Conservation (phyloP, 352 stramenopile species). For the Phytophthora litchii region DNA sequence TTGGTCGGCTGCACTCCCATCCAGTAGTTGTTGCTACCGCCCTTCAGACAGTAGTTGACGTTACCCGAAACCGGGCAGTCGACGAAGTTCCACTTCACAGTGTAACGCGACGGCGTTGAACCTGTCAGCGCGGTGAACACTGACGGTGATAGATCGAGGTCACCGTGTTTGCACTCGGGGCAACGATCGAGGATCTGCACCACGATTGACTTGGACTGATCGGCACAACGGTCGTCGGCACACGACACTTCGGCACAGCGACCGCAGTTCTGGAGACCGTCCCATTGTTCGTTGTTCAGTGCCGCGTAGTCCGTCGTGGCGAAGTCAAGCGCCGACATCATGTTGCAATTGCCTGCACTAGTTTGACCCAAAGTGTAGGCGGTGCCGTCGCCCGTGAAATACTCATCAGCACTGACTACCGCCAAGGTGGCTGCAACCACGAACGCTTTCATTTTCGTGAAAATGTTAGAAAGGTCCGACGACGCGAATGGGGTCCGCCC, state of each 20-base stretch:
- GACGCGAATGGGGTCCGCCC: slow-evolving; percentile 11
- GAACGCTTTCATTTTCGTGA: slow-evolving; percentile 18
- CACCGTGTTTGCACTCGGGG: slow-evolving; percentile 72
- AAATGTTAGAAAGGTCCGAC: slow-evolving; percentile 9
- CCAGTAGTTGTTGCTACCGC: slow-evolving; percentile 57
- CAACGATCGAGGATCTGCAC: slow-evolving; percentile 77
- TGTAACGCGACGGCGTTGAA: slow-evolving; percentile 40
- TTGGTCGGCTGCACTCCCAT: slow-evolving; percentile 54
- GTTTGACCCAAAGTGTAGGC: slow-evolving; percentile 49
- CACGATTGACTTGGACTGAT: slow-evolving; percentile 45
- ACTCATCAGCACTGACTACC: slow-evolving; percentile 28
- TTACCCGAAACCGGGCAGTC: slow-evolving; percentile 53
- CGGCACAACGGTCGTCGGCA: slow-evolving; percentile 51
- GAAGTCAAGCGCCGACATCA: slow-evolving; percentile 41
- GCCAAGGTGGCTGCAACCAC: slow-evolving; percentile 7
- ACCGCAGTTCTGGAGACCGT: slow-evolving; percentile 58
- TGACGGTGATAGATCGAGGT: slow-evolving; percentile 55
- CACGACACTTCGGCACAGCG: slow-evolving; percentile 73
- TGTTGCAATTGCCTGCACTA: slow-evolving; percentile 56
- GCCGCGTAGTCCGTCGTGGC: slow-evolving; percentile 67
- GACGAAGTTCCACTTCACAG: slow-evolving; percentile 59
- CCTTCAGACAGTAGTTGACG: slow-evolving; percentile 62
- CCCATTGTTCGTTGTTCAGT: slow-evolving; percentile 73
- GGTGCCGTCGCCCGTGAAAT: slow-evolving; percentile 52
- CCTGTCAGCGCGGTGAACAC: slow-evolving; percentile 59